These are phyloP conservation scores for Alternaria sp. DNA, from an alignment of 2,329 filamentous ascomycete species.

Conservation along the genomic window DNA sequence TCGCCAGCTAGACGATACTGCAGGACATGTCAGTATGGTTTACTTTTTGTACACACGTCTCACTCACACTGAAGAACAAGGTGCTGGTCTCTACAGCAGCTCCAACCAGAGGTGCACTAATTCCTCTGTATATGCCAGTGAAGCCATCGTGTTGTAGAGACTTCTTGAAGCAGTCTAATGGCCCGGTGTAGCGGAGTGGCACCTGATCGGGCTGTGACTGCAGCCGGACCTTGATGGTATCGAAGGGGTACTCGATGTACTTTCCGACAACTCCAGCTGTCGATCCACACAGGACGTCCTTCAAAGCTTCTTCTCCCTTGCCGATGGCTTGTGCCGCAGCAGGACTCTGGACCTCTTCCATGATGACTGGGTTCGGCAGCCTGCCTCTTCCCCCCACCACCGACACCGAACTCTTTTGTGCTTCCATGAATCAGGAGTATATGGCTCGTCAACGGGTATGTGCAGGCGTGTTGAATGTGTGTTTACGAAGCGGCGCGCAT, in stretches of 20 bases:
- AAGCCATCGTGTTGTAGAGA: slow-evolving; percentile 83
- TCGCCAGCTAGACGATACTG: slow-evolving; percentile 62
- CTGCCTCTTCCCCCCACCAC: slow-evolving; percentile 44
- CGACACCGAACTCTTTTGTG: slow-evolving; percentile 40
- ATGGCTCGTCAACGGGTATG: slow-evolving; percentile 13
- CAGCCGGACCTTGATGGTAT: slow-evolving; percentile 96
- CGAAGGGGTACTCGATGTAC: slow-evolving; percentile 98
- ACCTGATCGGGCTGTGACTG: slow-evolving; percentile 92
- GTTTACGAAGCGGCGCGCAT: slow-evolving; percentile 35
- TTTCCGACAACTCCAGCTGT: slow-evolving; percentile 91
- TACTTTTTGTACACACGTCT: background rate
- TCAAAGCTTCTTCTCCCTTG: slow-evolving; percentile 73
- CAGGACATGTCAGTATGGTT: slow-evolving; percentile 28
- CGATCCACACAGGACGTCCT: slow-evolving; percentile 90
- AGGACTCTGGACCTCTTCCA: slow-evolving; percentile 28
- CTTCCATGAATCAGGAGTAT: slow-evolving; percentile 37
- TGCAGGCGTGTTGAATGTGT: slow-evolving; percentile 16
- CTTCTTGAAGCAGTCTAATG: slow-evolving; percentile 92
- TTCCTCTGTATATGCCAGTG: slow-evolving; percentile 85
- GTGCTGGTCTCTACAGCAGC: slow-evolving; percentile 92
- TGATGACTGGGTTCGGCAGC: slow-evolving; percentile 28
- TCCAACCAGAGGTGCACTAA: slow-evolving; percentile 88
- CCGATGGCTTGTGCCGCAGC: slow-evolving; percentile 29
- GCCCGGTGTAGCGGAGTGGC: slow-evolving; percentile 83
- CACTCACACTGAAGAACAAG: slow-evolving; percentile 80